Evolutionary conservation across 2,329 filamentous ascomycete species (phyloP).

Genomic region (Pestalotiopsis sp.): DNA sequence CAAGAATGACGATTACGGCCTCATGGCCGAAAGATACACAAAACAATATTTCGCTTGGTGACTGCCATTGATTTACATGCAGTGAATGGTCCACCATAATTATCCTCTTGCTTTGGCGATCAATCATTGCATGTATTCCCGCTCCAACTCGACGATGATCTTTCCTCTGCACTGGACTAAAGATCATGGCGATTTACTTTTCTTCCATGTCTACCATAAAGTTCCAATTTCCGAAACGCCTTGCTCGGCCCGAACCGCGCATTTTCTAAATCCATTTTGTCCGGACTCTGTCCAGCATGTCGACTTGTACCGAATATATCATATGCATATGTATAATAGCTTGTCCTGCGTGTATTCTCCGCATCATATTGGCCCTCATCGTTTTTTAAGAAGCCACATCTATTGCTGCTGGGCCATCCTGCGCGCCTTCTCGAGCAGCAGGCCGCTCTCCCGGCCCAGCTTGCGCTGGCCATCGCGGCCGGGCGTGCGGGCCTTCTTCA

Average conservation of each 20-base stretch:
- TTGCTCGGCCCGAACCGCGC: not conserved
- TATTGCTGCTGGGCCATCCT: constrained; percentile 46
- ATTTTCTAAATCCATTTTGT: not conserved
- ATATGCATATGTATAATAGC: not conserved
- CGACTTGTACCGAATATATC: not conserved
- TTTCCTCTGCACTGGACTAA: not conserved
- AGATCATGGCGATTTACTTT: not conserved
- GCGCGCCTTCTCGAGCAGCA: constrained; percentile 79
- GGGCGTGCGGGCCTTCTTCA: constrained; percentile 72
- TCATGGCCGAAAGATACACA: not conserved
- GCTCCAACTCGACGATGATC: not conserved
- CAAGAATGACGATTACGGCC: not conserved
- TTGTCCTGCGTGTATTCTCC: not conserved
- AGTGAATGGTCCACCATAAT: too few species aligned
- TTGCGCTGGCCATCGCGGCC: constrained; percentile 76
- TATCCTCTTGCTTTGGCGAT: not conserved
- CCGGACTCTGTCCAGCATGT: not conserved
- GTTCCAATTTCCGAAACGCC: not conserved
- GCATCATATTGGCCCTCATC: not conserved
- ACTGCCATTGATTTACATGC: not conserved
- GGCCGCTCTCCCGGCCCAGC: constrained; percentile 77
- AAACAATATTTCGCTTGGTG: not conserved
- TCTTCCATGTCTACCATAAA: not conserved
- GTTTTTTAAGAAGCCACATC: not conserved
- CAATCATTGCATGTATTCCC: not conserved